Evolutionary conservation across 352 stramenopile genomes (phyloP).

Genomic region (Pythium utonaiense): DNA sequence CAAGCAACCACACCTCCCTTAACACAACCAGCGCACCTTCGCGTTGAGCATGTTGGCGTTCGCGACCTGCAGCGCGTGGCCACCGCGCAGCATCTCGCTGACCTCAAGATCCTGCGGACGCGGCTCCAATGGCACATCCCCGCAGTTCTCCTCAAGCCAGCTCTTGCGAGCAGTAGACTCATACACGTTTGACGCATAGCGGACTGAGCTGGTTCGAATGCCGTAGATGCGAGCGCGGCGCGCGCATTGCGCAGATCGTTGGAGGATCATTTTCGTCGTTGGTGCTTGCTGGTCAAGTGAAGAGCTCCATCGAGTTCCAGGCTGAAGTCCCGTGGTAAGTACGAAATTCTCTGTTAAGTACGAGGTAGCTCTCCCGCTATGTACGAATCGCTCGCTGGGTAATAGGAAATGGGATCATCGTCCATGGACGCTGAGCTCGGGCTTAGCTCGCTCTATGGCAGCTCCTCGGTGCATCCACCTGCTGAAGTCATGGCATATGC

Average conservation of each 20-base stretch:
- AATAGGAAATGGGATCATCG: background rate
- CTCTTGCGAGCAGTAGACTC: conserved; percentile 24
- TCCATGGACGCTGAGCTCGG: no score
- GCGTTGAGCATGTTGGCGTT: conserved; percentile 45
- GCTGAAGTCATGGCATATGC: no score
- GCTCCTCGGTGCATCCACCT: no score
- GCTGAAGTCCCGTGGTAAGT: background rate
- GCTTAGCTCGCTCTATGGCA: no score
- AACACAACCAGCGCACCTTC: conserved; percentile 24
- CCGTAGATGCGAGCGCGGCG: background rate
- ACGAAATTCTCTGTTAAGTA: conserved; percentile 6
- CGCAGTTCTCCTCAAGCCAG: conserved; percentile 68
- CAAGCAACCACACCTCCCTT: background rate
- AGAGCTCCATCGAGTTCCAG: background rate
- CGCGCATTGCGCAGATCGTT: background rate
- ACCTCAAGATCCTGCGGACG: conserved; percentile 36
- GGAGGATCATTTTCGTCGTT: background rate
- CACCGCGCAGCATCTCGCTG: conserved; percentile 71
- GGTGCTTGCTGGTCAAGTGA: background rate
- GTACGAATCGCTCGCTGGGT: background rate
- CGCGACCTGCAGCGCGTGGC: conserved; percentile 58
- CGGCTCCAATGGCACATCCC: conserved; percentile 45
- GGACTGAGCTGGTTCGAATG: background rate
- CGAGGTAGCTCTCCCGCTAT: background rate
- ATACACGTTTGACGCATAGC: background rate